These are phyloP conservation scores for Fragaria vesca DNA, from an alignment of 306 rosid species.

Conservation along the genomic window DNA sequence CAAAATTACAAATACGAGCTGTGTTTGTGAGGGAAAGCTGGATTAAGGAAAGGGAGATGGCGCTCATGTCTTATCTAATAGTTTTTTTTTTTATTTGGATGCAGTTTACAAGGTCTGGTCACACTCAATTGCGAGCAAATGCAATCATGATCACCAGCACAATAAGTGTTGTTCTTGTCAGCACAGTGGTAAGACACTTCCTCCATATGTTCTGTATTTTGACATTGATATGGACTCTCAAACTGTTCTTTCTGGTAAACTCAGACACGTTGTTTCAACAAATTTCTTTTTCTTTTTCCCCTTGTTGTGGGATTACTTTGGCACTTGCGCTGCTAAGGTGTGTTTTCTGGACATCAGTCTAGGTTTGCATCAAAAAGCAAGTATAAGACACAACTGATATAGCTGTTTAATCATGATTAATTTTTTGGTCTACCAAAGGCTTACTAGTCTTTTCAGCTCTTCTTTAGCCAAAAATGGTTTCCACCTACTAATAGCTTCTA, in stretches of 20 bases:
- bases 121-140: slow-evolving; percentile 65
- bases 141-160: slow-evolving; percentile 98
- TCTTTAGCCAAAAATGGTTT: neutral
- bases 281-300: neutral
- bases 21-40: neutral
- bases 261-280: neutral
- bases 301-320: neutral
- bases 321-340: neutral
- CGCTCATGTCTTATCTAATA: neutral
- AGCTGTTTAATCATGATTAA: neutral
- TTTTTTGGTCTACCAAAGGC: neutral
- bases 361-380: neutral
- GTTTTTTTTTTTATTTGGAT: slow-evolving; percentile 21
- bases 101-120: slow-evolving; percentile 90
- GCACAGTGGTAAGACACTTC: slow-evolving; percentile 75
- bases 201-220: neutral
- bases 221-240: neutral
- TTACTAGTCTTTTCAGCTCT: neutral
- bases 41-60: neutral
- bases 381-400: neutral
- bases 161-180: slow-evolving; percentile 82
- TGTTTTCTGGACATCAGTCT: neutral
- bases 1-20: neutral
- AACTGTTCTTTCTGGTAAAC: neutral
- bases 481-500: neutral